A percentile compares a stretch with the other conserved stretches of the same genome.
These are phyloP conservation scores for Durio zibethinus DNA, from an alignment of 345 rosid species.

Conservation along the genomic window DNA sequence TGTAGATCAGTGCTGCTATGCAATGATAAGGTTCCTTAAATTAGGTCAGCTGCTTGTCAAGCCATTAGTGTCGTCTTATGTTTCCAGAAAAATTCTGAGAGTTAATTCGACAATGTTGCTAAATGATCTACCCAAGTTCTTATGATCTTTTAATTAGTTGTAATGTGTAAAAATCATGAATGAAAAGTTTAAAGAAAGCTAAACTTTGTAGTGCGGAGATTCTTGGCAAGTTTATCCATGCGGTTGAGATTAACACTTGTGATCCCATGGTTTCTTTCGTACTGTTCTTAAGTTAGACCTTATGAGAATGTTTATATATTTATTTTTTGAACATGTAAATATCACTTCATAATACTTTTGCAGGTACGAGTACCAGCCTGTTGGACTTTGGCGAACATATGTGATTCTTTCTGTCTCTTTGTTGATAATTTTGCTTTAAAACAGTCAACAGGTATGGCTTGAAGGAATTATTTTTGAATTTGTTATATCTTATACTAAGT, in stretches of 20 bases:
- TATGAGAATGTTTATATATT: constrained; percentile 12
- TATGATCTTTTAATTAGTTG: constrained; percentile 12
- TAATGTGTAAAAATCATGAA: constrained; percentile 16
- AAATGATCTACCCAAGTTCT: background rate
- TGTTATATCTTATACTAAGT: background rate
- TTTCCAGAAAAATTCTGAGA: constrained; percentile 60
- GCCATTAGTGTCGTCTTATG: constrained; percentile 90
- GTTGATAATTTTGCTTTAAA: constrained; percentile 40
- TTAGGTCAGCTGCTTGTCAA: constrained; percentile 93
- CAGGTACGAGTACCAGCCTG: constrained; percentile 90
- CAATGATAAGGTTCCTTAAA: constrained; percentile 71
- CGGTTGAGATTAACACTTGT: constrained; percentile 65
- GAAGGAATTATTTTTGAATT: constrained; percentile 4
- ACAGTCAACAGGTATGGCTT: constrained; percentile 32
- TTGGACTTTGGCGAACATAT: constrained; percentile 93
- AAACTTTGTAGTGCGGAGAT: constrained; percentile 68
- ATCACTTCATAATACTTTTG: constrained; percentile 20
- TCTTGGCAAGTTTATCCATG: constrained; percentile 64
- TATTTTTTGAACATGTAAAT: constrained; percentile 16
- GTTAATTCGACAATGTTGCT: constrained; percentile 42
- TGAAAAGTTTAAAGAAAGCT: constrained; percentile 32
- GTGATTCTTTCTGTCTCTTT: constrained; percentile 68
- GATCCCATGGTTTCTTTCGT: constrained; percentile 52
- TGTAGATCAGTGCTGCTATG: constrained; percentile 62
- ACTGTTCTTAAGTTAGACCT: constrained; percentile 6